Evolutionary conservation across 2,329 filamentous ascomycete species (phyloP).

Genomic region (Teratosphaeria pseudoeucalypti): DNA sequence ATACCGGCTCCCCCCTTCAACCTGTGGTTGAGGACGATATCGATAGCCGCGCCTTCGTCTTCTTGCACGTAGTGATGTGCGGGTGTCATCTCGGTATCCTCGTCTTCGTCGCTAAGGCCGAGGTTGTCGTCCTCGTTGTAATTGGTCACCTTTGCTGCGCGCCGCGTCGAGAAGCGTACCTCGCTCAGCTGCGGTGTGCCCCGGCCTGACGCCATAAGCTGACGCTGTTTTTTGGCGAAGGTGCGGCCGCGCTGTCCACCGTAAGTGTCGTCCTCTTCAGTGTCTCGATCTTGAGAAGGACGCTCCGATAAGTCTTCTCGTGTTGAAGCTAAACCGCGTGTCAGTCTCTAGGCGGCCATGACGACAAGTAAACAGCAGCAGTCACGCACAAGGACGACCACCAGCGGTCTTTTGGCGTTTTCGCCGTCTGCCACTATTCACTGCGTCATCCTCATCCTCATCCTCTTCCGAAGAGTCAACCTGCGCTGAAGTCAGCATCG

Average conservation of each 20-base stretch:
- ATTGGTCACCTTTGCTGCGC: slow-evolving; percentile 62
- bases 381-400: slow-evolving; percentile 49
- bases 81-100: slow-evolving; percentile 54
- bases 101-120: slow-evolving; percentile 44
- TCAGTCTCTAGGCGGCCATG: slow-evolving; percentile 35
- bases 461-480: slow-evolving; percentile 53
- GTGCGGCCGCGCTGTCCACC: slow-evolving; percentile 61
- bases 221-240: slow-evolving; percentile 62
- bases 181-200: slow-evolving; percentile 60
- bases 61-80: slow-evolving; percentile 62
- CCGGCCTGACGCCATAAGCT: slow-evolving; percentile 52
- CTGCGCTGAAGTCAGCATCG: slow-evolving; percentile 23
- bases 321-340: slow-evolving; percentile 16
- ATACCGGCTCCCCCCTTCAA: slow-evolving; percentile 52
- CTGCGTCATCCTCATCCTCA: slow-evolving; percentile 61
- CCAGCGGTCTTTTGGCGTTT: slow-evolving; percentile 61
- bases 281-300: slow-evolving; percentile 53
- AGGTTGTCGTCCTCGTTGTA: slow-evolving; percentile 59
- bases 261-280: slow-evolving; percentile 51
- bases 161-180: slow-evolving; percentile 83
- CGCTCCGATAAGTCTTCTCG: slow-evolving; percentile 15
- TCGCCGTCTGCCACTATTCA: slow-evolving; percentile 46
- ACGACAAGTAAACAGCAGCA: slow-evolving; percentile 10
- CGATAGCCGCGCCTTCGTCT: slow-evolving; percentile 77
- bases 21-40: slow-evolving; percentile 80